Conservation (phyloP, 768 basidiomycete genomes). For the Russula sp. region DNA sequence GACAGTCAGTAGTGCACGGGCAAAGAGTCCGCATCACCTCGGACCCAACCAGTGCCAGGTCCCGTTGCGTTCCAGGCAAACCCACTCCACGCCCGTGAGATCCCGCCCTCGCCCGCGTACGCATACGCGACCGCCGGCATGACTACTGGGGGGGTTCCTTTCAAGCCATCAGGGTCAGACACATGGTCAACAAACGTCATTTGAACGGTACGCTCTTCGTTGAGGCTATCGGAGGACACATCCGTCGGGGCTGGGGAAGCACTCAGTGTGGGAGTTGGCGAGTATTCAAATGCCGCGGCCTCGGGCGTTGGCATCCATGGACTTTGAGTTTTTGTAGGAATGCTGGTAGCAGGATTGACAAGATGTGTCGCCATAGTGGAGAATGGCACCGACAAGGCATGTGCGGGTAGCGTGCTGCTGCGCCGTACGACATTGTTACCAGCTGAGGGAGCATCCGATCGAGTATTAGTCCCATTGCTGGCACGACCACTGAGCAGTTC, state of each 20-base stretch:
- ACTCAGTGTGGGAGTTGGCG: slow-evolving; percentile 22
- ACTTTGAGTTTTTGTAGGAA: slow-evolving; percentile 1
- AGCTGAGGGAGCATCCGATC: neutral
- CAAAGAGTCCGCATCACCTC: slow-evolving; percentile 12
- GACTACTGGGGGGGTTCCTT: neutral
- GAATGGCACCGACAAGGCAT: neutral
- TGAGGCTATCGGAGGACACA: slow-evolving; percentile 18
- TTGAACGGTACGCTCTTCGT: slow-evolving; percentile 21
- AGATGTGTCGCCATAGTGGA: neutral
- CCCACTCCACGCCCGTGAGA: slow-evolving; percentile 18
- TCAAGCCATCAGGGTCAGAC: slow-evolving; percentile 7
- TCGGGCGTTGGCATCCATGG: slow-evolving; percentile 13
- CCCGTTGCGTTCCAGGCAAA: slow-evolving; percentile 18
- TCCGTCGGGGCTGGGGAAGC: slow-evolving; percentile 19
- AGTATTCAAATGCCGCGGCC: slow-evolving; percentile 10
- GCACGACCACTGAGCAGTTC: neutral
- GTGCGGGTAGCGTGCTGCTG: slow-evolving; percentile 8
- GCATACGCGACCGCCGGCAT: slow-evolving; percentile 20
- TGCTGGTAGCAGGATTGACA: neutral
- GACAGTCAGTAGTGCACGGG: slow-evolving; percentile 13
- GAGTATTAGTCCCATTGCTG: neutral
- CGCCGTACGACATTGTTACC: neutral
- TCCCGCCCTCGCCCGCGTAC: slow-evolving; percentile 23
- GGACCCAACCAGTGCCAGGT: slow-evolving; percentile 12
- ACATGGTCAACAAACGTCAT: slow-evolving; percentile 18